Evolutionary conservation across 257 asterid species (phyloP), one percentile per base, ranked within the genome.

Genomic region (Vinca minor): DNA sequence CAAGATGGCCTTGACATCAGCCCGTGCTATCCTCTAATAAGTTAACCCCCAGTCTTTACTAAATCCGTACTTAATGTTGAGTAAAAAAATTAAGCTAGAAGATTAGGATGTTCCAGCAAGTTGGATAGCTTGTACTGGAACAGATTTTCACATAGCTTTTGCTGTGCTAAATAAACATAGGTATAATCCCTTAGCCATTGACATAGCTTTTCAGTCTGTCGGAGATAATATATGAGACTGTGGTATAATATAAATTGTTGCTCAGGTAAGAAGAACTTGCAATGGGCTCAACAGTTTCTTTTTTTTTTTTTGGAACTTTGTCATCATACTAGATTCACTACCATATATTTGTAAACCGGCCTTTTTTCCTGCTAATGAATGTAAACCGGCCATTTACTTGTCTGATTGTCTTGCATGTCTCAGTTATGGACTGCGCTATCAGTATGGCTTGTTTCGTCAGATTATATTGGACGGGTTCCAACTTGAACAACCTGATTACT

Each of bases 341-440:
- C 45, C 49, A 32, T 14, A 67, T 57, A 32, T 38, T 29, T 68
- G 63, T 49, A 48, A 45, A n/a, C n/a, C n/a, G n/a, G n/a, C n/a
- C n/a, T n/a, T n/a, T n/a, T n/a, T n/a, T n/a, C n/a, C n/a, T n/a
- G n/a, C n/a, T n/a, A n/a, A n/a, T n/a, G 42, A 65, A 67, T 18
- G 50, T 42, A 42, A 6, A 64, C 39, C 45, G 57, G 45, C 63
- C 49, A 53, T 64, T 36, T 65, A 67, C 62, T 60, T 17, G 68
- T 54, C 52, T n/a, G 31, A 58, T 71, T n/a, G 23, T 54, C 26
- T 41, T 52, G 45, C 50, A 31, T 23, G 68, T 44, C 65, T 59
- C 78, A 80, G 85, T 63, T 80, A 80, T 71, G 85, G 85, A 44
- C 65, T 80, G 54, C 85, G 85, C 69, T 80, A 80, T 69, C 85